Percentiles rank a stretch among this genome's conserved stretches.
These are phyloP conservation scores for Rhodotorula mucilaginosa DNA, from an alignment of 1,284 basidiomycete genomes.

Conservation along the genomic window DNA sequence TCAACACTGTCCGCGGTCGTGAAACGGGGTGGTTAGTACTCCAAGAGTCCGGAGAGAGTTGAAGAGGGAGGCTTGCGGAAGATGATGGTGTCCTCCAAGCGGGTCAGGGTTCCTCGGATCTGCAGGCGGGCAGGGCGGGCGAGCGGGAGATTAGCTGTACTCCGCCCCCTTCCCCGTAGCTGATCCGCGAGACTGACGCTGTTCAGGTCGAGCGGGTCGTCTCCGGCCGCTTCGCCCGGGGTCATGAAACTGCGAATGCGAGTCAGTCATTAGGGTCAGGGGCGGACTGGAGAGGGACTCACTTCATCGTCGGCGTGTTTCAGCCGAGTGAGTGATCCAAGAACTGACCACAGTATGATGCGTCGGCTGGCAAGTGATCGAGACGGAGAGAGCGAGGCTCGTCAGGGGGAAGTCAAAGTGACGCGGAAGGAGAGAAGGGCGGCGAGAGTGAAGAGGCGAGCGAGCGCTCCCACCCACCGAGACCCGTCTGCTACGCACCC, in stretches of 20 bases:
- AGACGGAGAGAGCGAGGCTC: background rate
- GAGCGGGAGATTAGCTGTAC: background rate
- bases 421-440: background rate
- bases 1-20: slow-evolving; percentile 58
- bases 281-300: background rate
- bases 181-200: slow-evolving; percentile 9
- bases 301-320: slow-evolving; percentile 1
- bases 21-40: background rate
- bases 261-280: no score
- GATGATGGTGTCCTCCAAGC: slow-evolving; percentile 98
- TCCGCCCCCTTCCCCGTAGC: background rate
- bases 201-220: slow-evolving; percentile 37
- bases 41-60: background rate
- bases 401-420: background rate
- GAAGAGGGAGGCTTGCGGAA: slow-evolving; percentile 57
- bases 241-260: slow-evolving; percentile 29
- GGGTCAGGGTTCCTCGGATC: slow-evolving; percentile 79
- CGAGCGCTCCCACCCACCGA: background rate
- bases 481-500: background rate
- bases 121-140: slow-evolving; percentile 71
- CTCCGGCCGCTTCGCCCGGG: background rate
- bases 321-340: background rate
- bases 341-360: no score
- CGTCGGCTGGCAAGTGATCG: no score
- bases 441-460: background rate